A percentile compares a stretch with the other conserved stretches of the same genome.
These are phyloP conservation scores for Colletotrichum somersetense DNA, from an alignment of 2,329 filamentous ascomycete genomes.

Conservation along the genomic window DNA sequence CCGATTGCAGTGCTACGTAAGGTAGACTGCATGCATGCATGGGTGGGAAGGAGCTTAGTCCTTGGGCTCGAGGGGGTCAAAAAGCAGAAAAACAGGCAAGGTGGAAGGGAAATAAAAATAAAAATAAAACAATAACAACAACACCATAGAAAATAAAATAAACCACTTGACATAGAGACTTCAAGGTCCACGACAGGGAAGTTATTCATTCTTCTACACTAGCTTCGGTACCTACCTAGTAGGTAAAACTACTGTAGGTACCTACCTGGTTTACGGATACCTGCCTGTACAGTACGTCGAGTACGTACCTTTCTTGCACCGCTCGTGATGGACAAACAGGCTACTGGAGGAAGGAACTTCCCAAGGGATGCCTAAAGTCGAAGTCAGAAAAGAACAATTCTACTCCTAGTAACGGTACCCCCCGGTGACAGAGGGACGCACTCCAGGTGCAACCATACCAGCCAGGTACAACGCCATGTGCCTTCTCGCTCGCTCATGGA, in stretches of 20 bases:
- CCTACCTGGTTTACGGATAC: no score
- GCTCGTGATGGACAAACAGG: slow-evolving; percentile 17
- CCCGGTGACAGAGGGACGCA: neutral
- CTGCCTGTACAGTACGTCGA: neutral
- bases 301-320: slow-evolving; percentile 22
- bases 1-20: neutral
- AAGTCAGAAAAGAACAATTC: slow-evolving; percentile 41
- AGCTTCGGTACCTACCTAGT: no score
- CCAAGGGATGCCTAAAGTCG: slow-evolving; percentile 34
- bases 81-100: neutral
- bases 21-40: no score
- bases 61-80: neutral
- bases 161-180: slow-evolving; percentile 28
- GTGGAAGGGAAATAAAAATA: neutral
- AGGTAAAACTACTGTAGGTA: no score
- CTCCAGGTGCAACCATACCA: slow-evolving; percentile 26
- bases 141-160: neutral
- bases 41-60: neutral
- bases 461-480: slow-evolving; percentile 38
- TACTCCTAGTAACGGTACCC: slow-evolving; percentile 31
- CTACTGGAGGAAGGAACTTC: slow-evolving; percentile 14
- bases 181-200: slow-evolving; percentile 15
- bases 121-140: slow-evolving; percentile 19
- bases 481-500: slow-evolving; percentile 14
- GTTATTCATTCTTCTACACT: neutral